These are phyloP conservation scores for Alnus glutinosa DNA, from an alignment of 306 rosid species.

Conservation along the genomic window DNA sequence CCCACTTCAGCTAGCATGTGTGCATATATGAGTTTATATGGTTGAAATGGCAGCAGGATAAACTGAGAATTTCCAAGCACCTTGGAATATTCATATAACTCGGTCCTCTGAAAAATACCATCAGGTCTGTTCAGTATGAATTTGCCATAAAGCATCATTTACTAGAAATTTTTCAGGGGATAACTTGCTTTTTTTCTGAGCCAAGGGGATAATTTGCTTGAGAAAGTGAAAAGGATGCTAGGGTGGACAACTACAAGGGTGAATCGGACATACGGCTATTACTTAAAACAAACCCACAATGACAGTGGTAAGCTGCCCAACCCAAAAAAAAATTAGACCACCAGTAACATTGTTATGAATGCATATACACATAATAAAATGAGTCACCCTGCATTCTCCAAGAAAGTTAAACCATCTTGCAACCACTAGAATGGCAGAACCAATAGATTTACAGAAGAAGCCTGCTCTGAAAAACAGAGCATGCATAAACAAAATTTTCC, in stretches of 20 bases:
- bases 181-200: neutral
- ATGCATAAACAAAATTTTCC: constrained; percentile 10
- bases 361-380: neutral
- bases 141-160: constrained; percentile 5
- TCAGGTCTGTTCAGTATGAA: constrained; percentile 27
- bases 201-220: neutral
- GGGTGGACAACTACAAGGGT: constrained; percentile 22
- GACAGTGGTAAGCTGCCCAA: neutral
- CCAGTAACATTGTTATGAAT: neutral
- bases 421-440: neutral
- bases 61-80: constrained; percentile 95
- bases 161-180: constrained; percentile 1
- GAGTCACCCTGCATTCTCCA: constrained; percentile 11
- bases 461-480: constrained; percentile 17
- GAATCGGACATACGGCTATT: neutral
- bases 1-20: constrained; percentile 96
- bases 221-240: constrained; percentile 5
- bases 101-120: constrained; percentile 75
- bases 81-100: constrained; percentile 86
- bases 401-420: constrained; percentile 10
- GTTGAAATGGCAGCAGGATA: constrained; percentile 78
- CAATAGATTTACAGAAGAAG: constrained; percentile 8
- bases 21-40: constrained; percentile 91
- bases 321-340: neutral
- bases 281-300: constrained; percentile 9